A percentile compares a stretch with the other conserved stretches of the same genome.
Conservation (phyloP, 768 basidiomycete species). For the Chalciporus pseudorubinellus region DNA sequence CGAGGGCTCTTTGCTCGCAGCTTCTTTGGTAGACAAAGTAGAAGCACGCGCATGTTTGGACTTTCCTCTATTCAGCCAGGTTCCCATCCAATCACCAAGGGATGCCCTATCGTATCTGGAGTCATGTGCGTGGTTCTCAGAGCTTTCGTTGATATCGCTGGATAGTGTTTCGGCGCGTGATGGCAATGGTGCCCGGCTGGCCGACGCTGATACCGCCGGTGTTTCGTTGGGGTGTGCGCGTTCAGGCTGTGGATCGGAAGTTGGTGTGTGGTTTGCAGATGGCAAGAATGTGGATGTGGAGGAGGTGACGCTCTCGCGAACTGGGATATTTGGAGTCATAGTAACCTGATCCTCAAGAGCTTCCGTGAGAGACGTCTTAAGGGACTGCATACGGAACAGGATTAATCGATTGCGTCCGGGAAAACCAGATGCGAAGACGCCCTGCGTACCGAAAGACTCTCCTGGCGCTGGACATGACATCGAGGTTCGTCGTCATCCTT, state of each 20-base stretch:
- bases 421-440: neutral
- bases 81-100: constrained; percentile 76
- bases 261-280: neutral
- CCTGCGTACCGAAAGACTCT: constrained; percentile 54
- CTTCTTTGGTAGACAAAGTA: constrained; percentile 19
- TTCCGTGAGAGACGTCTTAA: constrained; percentile 46
- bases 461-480: constrained; percentile 53
- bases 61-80: constrained; percentile 63
- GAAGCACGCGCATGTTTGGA: constrained; percentile 27
- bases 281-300: constrained; percentile 10
- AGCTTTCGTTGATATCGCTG: constrained; percentile 8
- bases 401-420: neutral
- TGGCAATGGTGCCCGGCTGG: constrained; percentile 3
- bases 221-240: neutral
- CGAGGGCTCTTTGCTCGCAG: constrained; percentile 17
- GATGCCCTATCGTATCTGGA: constrained; percentile 35
- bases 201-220: neutral
- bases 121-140: constrained; percentile 9
- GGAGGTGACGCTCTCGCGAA: constrained; percentile 20
- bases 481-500: constrained; percentile 42
- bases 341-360: constrained; percentile 51
- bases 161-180: neutral
- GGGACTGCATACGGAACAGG: constrained; percentile 32
- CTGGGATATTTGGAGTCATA: constrained; percentile 25
- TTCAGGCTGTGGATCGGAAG: neutral